A percentile compares a stretch with the other conserved stretches of the same genome.
Evolutionary conservation across 2,329 filamentous ascomycete species (phyloP).

Genomic region (Cladosporium sp.): DNA sequence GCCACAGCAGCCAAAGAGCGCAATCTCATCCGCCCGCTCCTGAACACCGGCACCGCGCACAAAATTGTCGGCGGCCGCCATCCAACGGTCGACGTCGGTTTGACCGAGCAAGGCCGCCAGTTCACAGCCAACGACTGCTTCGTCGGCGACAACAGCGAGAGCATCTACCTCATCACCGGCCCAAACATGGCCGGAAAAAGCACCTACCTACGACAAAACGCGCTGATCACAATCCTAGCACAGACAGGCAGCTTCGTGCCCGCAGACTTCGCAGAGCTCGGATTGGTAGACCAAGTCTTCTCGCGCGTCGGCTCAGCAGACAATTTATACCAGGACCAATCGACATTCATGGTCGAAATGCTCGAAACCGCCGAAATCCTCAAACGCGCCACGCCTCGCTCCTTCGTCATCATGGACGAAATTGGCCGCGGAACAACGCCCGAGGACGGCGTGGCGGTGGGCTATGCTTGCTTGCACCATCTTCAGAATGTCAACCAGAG

Average conservation of each 20-base stretch:
- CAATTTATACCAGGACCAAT: slow-evolving; percentile 90
- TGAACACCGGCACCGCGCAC: slow-evolving; percentile 66
- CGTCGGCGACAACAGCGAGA: slow-evolving; percentile 74
- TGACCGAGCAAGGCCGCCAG: slow-evolving; percentile 73
- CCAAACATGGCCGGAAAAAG: slow-evolving; percentile 99
- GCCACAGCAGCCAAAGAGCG: slow-evolving; percentile 76
- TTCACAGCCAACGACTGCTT: slow-evolving; percentile 88
- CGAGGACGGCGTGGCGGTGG: slow-evolving; percentile 85
- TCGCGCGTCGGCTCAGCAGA: slow-evolving; percentile 86
- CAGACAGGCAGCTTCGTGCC: slow-evolving; percentile 93
- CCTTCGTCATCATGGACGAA: slow-evolving; percentile 97
- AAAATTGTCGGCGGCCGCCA: slow-evolving; percentile 84
- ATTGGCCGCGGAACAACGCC: slow-evolving; percentile 93
- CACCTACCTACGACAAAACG: slow-evolving; percentile 94
- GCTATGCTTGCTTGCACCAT: slow-evolving; percentile 84
- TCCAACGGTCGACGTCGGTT: slow-evolving; percentile 83
- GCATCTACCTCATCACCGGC: slow-evolving; percentile 67
- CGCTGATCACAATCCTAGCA: slow-evolving; percentile 87
- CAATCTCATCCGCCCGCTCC: slow-evolving; percentile 68
- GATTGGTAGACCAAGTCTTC: slow-evolving; percentile 94
- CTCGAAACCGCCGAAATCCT: slow-evolving; percentile 91
- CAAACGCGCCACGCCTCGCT: slow-evolving; percentile 75
- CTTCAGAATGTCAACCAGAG: slow-evolving; percentile 75
- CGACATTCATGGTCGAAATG: slow-evolving; percentile 99
- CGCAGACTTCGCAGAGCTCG: slow-evolving; percentile 79